Evolutionary conservation across 306 rosid species (phyloP).

Genomic region (Trichosanthes cucumerina): DNA sequence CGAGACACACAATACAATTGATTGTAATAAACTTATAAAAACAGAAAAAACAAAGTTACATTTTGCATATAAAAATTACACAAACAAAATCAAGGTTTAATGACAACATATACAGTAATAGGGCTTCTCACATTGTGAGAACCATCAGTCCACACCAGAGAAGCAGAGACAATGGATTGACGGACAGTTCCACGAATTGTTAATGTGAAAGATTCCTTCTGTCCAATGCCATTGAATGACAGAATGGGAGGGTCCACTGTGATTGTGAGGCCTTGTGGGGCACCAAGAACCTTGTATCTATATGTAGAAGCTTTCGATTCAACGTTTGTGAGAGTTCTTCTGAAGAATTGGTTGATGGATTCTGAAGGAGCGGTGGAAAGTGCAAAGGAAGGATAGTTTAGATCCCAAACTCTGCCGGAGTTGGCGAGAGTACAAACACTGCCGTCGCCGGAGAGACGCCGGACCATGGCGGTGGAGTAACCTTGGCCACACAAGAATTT

Average conservation of each 20-base stretch:
- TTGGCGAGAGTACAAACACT: conserved; percentile 6
- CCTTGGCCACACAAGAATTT: conserved; percentile 30
- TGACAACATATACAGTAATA: neutral
- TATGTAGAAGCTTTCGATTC: neutral
- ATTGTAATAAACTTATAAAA: neutral
- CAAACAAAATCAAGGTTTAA: neutral
- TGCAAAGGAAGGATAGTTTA: conserved; percentile 39
- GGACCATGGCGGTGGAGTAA: conserved; percentile 1
- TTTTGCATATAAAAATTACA: too few relatives aligned
- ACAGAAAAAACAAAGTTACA: neutral
- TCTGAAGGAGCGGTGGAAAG: neutral
- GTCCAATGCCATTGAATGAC: neutral
- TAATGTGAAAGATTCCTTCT: neutral
- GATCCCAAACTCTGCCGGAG: neutral
- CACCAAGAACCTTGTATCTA: neutral
- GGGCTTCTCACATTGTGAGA: neutral
- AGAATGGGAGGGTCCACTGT: neutral
- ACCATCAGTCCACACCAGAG: neutral
- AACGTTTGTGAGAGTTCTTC: conserved; percentile 28
- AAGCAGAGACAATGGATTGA: neutral
- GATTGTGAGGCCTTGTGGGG: neutral
- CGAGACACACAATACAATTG: neutral
- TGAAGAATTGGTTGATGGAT: conserved; percentile 10
- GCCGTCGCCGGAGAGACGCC: conserved; percentile 6
- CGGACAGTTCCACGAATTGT: neutral